These are phyloP conservation scores for Phytophthora palmivora DNA, from an alignment of 352 stramenopile species.

Conservation along the genomic window DNA sequence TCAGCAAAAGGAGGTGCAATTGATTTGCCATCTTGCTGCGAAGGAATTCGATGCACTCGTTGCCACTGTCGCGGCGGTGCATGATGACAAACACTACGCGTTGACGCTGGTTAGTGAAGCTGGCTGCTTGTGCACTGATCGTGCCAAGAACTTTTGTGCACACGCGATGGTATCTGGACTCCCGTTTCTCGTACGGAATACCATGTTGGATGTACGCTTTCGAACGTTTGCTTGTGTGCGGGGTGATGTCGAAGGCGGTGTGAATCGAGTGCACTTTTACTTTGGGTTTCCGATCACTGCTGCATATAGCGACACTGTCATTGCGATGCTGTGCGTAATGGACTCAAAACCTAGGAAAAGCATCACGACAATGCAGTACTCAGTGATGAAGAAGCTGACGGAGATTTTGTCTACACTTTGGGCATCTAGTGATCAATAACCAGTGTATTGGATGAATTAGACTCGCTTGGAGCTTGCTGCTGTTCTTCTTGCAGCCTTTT, in stretches of 20 bases:
- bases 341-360: slow-evolving; percentile 53
- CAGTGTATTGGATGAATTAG: slow-evolving; percentile 16
- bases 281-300: slow-evolving; percentile 51
- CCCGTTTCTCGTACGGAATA: slow-evolving; percentile 59
- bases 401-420: slow-evolving; percentile 32
- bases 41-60: slow-evolving; percentile 52
- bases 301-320: slow-evolving; percentile 19
- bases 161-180: slow-evolving; percentile 37
- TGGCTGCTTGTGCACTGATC: slow-evolving; percentile 26
- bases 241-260: slow-evolving; percentile 27
- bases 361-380: slow-evolving; percentile 72
- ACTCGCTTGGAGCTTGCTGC: slow-evolving; percentile 11
- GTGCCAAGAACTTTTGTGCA: slow-evolving; percentile 45
- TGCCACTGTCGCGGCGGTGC: slow-evolving; percentile 48
- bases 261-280: slow-evolving; percentile 43
- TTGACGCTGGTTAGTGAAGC: slow-evolving; percentile 24
- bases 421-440: slow-evolving; percentile 21
- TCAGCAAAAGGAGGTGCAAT: slow-evolving; percentile 44
- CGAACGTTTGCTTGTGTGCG: slow-evolving; percentile 49
- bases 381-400: slow-evolving; percentile 51
- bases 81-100: slow-evolving; percentile 36
- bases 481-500: slow-evolving; percentile 16
- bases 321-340: slow-evolving; percentile 55
- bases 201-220: slow-evolving; percentile 60
- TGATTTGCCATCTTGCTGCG: slow-evolving; percentile 60